Evolutionary conservation across 2,329 filamentous ascomycete species (phyloP).

Genomic region (Cladosporium sp.): DNA sequence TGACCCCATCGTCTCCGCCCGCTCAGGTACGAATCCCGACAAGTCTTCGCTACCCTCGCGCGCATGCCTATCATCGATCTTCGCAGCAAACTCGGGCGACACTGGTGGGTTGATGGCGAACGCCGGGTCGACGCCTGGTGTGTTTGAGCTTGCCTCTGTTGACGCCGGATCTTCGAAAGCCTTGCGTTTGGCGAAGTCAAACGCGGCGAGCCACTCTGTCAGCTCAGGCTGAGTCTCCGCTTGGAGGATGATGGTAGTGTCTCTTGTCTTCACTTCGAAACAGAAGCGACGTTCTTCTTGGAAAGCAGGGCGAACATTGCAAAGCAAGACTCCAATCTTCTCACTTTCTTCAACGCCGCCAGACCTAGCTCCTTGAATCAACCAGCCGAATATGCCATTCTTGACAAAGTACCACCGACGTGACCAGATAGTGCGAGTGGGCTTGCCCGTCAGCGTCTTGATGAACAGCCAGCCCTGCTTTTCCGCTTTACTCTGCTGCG

Average conservation of each 20-base stretch:
- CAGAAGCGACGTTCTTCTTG: constrained; percentile 94
- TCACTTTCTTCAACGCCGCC: constrained; percentile 92
- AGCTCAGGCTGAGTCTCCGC: constrained; percentile 88
- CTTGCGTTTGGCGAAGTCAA: constrained; percentile 89
- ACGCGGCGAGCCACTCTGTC: constrained; percentile 91
- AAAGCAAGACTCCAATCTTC: constrained; percentile 90
- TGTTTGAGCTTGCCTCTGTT: constrained; percentile 40
- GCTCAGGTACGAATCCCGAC: constrained; percentile 61
- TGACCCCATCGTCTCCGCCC: constrained; percentile 28
- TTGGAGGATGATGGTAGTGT: constrained; percentile 81
- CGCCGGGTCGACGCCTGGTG: constrained; percentile 59
- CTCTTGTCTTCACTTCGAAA: constrained; percentile 98
- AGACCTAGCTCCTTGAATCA: constrained; percentile 74
- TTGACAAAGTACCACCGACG: constrained; percentile 95
- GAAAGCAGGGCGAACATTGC: constrained; percentile 85
- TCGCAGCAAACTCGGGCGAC: constrained; percentile 86
- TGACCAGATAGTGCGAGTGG: constrained; percentile 83
- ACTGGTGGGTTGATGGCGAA: constrained; percentile 89
- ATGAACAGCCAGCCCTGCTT: constrained; percentile 96
- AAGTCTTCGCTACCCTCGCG: constrained; percentile 52
- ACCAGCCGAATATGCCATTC: constrained; percentile 92
- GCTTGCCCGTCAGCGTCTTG: constrained; percentile 77
- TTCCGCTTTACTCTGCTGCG: constrained; percentile 51
- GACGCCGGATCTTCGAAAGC: constrained; percentile 71
- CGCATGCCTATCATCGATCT: constrained; percentile 63